Evolutionary conservation across 192 early-diverging fungal species (phyloP).

Genomic region (Blastocladiella britannica): DNA sequence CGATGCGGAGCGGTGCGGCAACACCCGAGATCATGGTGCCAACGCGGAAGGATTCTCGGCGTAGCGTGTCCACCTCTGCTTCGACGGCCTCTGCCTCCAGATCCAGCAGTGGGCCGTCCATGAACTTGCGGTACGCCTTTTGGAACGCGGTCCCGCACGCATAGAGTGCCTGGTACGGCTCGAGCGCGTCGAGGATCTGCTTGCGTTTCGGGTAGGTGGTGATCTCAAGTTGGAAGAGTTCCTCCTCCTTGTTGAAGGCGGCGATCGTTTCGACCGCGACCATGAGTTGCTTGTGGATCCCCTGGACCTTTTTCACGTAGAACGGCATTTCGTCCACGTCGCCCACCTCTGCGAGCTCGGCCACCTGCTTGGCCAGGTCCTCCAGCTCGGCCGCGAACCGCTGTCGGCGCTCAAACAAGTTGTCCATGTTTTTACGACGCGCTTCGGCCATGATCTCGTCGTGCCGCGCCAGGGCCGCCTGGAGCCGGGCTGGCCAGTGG

Average conservation of each 20-base stretch:
- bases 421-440: conserved; percentile 27
- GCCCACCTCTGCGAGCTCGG: conserved; percentile 57
- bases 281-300: conserved; percentile 66
- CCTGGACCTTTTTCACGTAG: conserved; percentile 61
- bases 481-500: conserved; percentile 35
- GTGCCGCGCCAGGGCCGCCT: conserved; percentile 25
- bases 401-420: conserved; percentile 23
- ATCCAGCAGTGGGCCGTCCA: conserved; percentile 58
- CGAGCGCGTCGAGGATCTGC: conserved; percentile 59
- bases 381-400: conserved; percentile 35
- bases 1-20: conserved; percentile 89
- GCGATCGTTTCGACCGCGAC: conserved; percentile 77
- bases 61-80: conserved; percentile 65
- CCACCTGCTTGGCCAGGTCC: conserved; percentile 28
- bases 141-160: conserved; percentile 76
- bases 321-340: conserved; percentile 61
- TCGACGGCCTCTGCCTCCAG: conserved; percentile 67
- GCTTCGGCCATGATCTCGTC: conserved; percentile 31
- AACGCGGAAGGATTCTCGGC: conserved; percentile 58
- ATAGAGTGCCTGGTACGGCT: conserved; percentile 78
- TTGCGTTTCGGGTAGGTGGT: conserved; percentile 28
- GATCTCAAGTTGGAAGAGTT: neutral
- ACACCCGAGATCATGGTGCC: conserved; percentile 82
- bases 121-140: conserved; percentile 57
- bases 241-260: conserved; percentile 65